Evolutionary conservation across 345 rosid species (phyloP).

Genomic region (Eucalyptus curtisii): DNA sequence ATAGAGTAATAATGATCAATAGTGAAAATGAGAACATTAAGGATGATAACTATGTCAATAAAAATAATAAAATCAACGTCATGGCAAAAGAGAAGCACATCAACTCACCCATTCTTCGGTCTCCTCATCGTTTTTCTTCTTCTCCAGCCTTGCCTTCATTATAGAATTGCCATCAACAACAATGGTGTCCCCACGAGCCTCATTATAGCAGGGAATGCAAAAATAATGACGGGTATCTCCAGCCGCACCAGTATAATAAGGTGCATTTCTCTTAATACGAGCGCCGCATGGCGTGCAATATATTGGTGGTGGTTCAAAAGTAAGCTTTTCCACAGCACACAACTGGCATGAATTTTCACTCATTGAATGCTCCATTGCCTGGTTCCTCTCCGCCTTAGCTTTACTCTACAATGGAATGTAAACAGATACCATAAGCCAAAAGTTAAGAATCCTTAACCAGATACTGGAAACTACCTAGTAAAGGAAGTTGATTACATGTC

Average conservation of each 20-base stretch:
- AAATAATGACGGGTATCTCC: constrained; percentile 90
- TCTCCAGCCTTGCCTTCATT: constrained; percentile 74
- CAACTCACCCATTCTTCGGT: constrained; percentile 94
- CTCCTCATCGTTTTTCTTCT: constrained; percentile 98
- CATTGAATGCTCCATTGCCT: constrained; percentile 95
- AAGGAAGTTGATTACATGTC: neutral
- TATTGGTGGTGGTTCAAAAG: constrained; percentile 97
- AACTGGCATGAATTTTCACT: constrained; percentile 97
- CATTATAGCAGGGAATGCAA: constrained; percentile 94
- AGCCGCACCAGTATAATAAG: constrained; percentile 81
- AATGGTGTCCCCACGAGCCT: constrained; percentile 82
- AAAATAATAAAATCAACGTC: neutral
- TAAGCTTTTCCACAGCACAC: constrained; percentile 98
- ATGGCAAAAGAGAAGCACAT: neutral
- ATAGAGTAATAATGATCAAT: neutral
- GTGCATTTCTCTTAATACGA: constrained; percentile 96
- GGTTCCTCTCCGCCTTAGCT: constrained; percentile 94
- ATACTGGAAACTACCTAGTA: neutral
- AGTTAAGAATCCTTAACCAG: neutral
- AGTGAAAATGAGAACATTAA: neutral
- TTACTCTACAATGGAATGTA: constrained; percentile 52
- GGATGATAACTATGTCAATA: constrained; percentile 1
- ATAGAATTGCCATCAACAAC: constrained; percentile 57
- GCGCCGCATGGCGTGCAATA: constrained; percentile 96
- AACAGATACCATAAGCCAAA: neutral